Evolutionary conservation across 139 green algal genomes (phyloP), one percentile per base, ranked within the genome.

Genomic region (Picochlorum sp.): DNA sequence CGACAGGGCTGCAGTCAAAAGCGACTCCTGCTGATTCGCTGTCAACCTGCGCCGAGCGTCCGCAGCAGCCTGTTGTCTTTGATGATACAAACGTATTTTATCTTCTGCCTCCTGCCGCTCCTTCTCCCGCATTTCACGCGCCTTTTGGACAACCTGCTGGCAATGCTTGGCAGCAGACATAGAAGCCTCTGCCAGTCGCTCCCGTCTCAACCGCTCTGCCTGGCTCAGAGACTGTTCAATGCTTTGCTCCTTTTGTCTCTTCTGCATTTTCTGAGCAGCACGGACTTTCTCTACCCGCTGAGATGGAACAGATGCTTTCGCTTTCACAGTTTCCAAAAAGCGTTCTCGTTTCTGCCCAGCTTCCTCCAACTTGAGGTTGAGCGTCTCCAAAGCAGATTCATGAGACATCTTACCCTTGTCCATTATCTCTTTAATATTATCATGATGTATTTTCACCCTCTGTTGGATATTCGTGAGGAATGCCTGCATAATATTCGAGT

Each of bases 301-400:
- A 13, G 60, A 44, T 41, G 10, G 23, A 21, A 23, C 20, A 26
- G 60, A 23, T 16, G 60, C 60, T 26, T 45, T 44, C 14, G 14
- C 45, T 14, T 57, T 56, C 1, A 66, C 60, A 20, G 34, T 16
- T 16, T 55, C 14, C 30, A 66, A 41, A 18, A 18, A 28, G 14
- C 15, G 14, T 24, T 24, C 18, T 15, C 60, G 15, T 55, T 66
- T 66, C 13, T 14, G n/a, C 31, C 57, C 60, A 16, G 60, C 60
- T 10, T 28, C 60, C 9, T 44, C 60, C 24, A 66, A 1, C 14
- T 21, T 44, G 2, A 31, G n/a, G 8, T 55, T n/a, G 1, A 66
- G 31, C 5, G 15, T 44, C n/a, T 55, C 37, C 41, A 55, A 23
- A 18, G 37, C 37, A 41, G 34, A 41, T 21, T 59, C 51, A 20